These are phyloP conservation scores for Aureobasidium lini DNA, from an alignment of 2,329 filamentous ascomycete genomes.

Conservation along the genomic window DNA sequence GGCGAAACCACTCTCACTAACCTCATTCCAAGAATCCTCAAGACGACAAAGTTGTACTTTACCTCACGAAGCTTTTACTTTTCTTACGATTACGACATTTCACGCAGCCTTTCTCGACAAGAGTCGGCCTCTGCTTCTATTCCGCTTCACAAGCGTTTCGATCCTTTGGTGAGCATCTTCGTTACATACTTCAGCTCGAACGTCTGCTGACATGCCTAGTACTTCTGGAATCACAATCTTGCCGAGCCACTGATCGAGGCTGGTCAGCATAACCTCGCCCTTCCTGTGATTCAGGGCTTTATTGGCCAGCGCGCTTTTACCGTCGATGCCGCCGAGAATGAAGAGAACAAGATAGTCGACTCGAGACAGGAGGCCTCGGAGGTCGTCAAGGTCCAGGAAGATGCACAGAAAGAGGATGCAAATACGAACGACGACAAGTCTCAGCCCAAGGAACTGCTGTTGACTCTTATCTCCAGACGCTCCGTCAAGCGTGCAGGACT, in stretches of 20 bases:
- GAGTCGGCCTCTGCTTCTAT: slow-evolving; percentile 37
- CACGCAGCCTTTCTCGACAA: slow-evolving; percentile 50
- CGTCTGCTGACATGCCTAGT: slow-evolving; percentile 36
- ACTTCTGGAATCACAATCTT: slow-evolving; percentile 86
- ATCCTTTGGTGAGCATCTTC: slow-evolving; percentile 49
- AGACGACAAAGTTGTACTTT: slow-evolving; percentile 78
- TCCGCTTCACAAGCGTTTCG: slow-evolving; percentile 64
- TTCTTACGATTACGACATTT: slow-evolving; percentile 90
- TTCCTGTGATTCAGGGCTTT: slow-evolving; percentile 91
- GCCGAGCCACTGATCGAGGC: slow-evolving; percentile 64
- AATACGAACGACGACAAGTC: slow-evolving; percentile 10
- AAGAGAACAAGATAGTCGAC: slow-evolving; percentile 24
- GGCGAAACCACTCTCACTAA: slow-evolving; percentile 21
- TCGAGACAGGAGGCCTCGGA: slow-evolving; percentile 18
- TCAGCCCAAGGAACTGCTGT: slow-evolving; percentile 49
- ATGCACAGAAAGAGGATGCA: slow-evolving; percentile 14
- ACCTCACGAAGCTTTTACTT: slow-evolving; percentile 83
- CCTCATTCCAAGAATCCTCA: slow-evolving; percentile 74
- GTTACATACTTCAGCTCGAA: slow-evolving; percentile 14
- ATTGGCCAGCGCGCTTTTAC: slow-evolving; percentile 79
- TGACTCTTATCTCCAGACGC: slow-evolving; percentile 88
- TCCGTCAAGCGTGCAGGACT: slow-evolving; percentile 81
- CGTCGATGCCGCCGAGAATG: slow-evolving; percentile 20
- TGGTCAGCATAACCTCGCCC: slow-evolving; percentile 61
- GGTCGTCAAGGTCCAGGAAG: slow-evolving; percentile 17